Base-by-base conservation (phyloP, 1,139 yeast species). In the Lizanozyma gosingica region DNA sequence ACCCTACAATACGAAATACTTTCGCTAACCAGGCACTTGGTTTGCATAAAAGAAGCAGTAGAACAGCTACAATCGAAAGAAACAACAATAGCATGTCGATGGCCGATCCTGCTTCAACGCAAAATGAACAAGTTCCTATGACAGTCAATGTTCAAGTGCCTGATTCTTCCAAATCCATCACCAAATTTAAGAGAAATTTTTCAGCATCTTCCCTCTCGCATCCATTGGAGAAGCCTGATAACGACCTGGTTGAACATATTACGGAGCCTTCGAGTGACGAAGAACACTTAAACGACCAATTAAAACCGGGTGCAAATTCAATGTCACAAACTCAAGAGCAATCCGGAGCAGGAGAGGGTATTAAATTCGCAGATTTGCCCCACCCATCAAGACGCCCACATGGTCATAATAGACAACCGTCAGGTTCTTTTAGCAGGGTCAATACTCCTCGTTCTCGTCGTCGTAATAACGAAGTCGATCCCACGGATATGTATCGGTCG, bases 401-500 rank as follows among this genome's bases (percentile, higher is more conserved):
- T 22, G 29, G 29, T 11, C 29, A 22, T 22, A 6, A 6, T 11
- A 22, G 29, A 11, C 29, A 22, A 6, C 29, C 29, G 6, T 22
- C 29, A 22, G 11, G 11, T 22, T 11, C 11, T 6, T n/a, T n/a
- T n/a, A n/a, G n/a, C n/a, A n/a, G n/a, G n/a, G n/a, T n/a, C n/a
- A 22, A 22, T 6, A 6, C 29, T 22, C 29, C 29, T 11, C 27
- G 6, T 17, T 22, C 37, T 17, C 6, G 15, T 53, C 46, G 52
- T 43, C 53, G 75, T 18, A 62, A 70, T 15, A 65, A 68, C 17
- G 80, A 80, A 35, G 65, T 84, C 9, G 80, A 80, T 32, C 96
- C 96, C 1, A 78, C 83, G 39, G 96, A 88, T 54, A 82, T 88
- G 80, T 82, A 71, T 54, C 71, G 83, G 62, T 86, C 95, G 1